Conservation (phyloP, 345 rosid genomes). For the Arabidopsis arenosa region DNA sequence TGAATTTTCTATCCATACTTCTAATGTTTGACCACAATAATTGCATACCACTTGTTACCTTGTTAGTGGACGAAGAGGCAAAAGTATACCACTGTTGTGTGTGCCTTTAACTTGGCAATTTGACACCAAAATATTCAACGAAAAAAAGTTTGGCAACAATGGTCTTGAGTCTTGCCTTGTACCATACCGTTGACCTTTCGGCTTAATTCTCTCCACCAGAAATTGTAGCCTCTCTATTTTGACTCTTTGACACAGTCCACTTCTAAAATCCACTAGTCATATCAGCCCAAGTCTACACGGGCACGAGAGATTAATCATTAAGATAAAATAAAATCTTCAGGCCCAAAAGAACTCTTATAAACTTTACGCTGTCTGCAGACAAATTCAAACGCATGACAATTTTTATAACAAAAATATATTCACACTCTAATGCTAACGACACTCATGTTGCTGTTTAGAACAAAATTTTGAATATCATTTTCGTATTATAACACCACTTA, state of each 20-base stretch:
- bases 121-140: not conserved
- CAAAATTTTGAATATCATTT: not conserved
- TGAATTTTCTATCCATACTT: not conserved
- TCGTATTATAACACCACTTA: not conserved
- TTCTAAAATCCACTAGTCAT: not conserved
- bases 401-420: too few species aligned
- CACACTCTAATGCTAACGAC: not conserved
- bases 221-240: not conserved
- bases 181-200: not conserved
- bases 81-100: not conserved
- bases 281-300: not conserved
- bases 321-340: not conserved
- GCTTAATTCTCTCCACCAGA: not conserved
- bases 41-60: not conserved
- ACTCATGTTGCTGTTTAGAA: not conserved
- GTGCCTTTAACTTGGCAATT: not conserved
- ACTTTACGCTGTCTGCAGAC: too few species aligned
- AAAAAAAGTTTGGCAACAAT: not conserved
- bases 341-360: not conserved
- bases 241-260: constrained; percentile 1
- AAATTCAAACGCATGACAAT: not conserved
- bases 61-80: not conserved
- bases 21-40: not conserved
- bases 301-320: too few species aligned
- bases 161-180: not conserved